Conservation (phyloP, 176 grass and related monocot species). For the Pontederia crassipes region DNA sequence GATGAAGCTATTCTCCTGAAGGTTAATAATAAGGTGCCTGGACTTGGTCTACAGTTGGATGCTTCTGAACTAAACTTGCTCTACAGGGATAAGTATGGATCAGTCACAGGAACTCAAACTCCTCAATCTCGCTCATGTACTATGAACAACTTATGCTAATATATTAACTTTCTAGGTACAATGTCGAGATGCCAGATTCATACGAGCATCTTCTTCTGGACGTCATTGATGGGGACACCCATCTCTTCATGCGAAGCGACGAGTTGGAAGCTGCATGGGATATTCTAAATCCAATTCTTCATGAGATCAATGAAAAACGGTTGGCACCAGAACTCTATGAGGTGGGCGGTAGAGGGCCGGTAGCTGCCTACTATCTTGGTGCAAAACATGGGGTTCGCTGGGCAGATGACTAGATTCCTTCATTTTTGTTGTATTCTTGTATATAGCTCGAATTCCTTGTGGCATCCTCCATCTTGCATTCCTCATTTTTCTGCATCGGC, state of each 20-base stretch:
- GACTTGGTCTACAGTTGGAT: slow-evolving; percentile 77
- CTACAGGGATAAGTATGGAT: slow-evolving; percentile 69
- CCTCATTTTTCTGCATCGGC: no score
- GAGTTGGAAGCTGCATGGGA: slow-evolving; percentile 80
- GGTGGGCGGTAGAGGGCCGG: slow-evolving; percentile 53
- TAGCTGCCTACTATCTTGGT: slow-evolving; percentile 82
- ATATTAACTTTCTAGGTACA: slow-evolving; percentile 39
- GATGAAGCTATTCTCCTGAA: slow-evolving; percentile 87
- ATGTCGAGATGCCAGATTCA: slow-evolving; percentile 73
- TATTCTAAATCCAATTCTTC: slow-evolving; percentile 56
- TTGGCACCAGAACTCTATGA: slow-evolving; percentile 78
- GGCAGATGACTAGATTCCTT: slow-evolving; percentile 46
- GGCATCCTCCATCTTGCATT: no score
- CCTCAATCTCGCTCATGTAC: not conserved
- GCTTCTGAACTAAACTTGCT: slow-evolving; percentile 94
- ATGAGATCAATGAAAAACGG: slow-evolving; percentile 64
- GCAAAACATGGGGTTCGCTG: slow-evolving; percentile 81
- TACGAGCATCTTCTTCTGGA: slow-evolving; percentile 92
- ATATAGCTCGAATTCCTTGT: no score
- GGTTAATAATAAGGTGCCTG: slow-evolving; percentile 91
- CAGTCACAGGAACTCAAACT: not conserved
- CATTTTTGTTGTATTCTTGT: not conserved
- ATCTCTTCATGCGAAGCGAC: slow-evolving; percentile 93
- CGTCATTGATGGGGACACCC: slow-evolving; percentile 79
- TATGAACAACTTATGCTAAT: slow-evolving; percentile 5